phyloP scores from a whole-genome alignment of 768 basidiomycete genomes.

The Kwoniella dendrophila region DNA sequence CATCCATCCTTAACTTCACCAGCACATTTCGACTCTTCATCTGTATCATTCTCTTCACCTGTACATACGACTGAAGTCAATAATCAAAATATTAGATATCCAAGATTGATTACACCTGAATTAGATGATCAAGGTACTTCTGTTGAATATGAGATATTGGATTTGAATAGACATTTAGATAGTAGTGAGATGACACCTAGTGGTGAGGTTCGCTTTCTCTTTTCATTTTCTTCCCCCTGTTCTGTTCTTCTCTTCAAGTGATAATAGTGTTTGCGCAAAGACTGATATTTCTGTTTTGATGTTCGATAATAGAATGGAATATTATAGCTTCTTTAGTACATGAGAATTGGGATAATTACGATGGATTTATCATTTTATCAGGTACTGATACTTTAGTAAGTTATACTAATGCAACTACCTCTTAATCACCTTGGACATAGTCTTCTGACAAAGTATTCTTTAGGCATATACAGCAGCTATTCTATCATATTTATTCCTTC shows the following conservation, averaged over 20 bases:
- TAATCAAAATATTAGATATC: slow-evolving; percentile 36
- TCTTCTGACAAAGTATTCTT: not conserved
- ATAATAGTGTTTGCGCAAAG: not conserved
- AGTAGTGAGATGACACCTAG: slow-evolving; percentile 50
- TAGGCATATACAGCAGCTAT: slow-evolving; percentile 50
- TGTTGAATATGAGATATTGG: slow-evolving; percentile 46
- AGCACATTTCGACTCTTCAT: slow-evolving; percentile 11
- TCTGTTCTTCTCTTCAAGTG: not conserved
- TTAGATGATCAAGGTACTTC: slow-evolving; percentile 37
- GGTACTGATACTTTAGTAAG: slow-evolving; percentile 50
- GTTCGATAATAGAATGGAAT: slow-evolving; percentile 40
- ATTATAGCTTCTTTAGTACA: slow-evolving; percentile 41
- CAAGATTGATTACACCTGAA: slow-evolving; percentile 37
- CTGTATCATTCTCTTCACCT: slow-evolving; percentile 22
- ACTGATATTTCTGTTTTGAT: not conserved
- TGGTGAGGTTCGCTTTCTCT: slow-evolving; percentile 27
- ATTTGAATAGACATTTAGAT: slow-evolving; percentile 49
- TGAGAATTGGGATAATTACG: slow-evolving; percentile 47
- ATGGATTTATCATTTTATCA: slow-evolving; percentile 48
- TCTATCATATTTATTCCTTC: slow-evolving; percentile 46
- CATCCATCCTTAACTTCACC: slow-evolving; percentile 36
- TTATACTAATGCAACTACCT: no score
- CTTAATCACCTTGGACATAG: not conserved
- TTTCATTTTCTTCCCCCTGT: not conserved
- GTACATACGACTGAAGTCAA: slow-evolving; percentile 33